These are phyloP conservation scores for Phialocephala subalpina DNA, from an alignment of 2,329 filamentous ascomycete species.

Conservation along the genomic window DNA sequence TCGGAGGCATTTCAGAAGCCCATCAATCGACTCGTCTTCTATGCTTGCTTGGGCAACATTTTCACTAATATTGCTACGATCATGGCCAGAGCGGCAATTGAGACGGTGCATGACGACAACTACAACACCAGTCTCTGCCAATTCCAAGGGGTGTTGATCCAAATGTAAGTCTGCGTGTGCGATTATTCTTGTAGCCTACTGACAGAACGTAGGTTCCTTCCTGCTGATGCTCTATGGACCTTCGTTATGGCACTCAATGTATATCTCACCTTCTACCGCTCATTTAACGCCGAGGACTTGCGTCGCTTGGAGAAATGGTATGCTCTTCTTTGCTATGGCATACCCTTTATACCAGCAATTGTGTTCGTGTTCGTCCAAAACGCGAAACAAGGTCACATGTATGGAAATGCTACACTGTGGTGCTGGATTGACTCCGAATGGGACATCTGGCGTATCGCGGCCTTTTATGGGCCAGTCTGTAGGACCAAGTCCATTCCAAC, in stretches of 20 bases:
- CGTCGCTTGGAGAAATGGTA: constrained; percentile 77
- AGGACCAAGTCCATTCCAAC: constrained; percentile 35
- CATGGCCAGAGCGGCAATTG: constrained; percentile 70
- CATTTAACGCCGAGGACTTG: constrained; percentile 71
- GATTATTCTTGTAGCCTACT: neutral
- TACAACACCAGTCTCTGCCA: constrained; percentile 57
- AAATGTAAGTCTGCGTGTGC: constrained; percentile 67
- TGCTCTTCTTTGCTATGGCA: constrained; percentile 72
- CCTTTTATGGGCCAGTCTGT: constrained; percentile 80
- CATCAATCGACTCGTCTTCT: constrained; percentile 88
- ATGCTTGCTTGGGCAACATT: constrained; percentile 83
- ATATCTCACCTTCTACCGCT: constrained; percentile 80
- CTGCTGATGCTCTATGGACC: constrained; percentile 79
- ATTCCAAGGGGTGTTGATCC: constrained; percentile 80
- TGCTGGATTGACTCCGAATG: constrained; percentile 77
- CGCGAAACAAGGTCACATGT: constrained; percentile 63
- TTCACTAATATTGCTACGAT: constrained; percentile 79
- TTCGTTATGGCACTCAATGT: constrained; percentile 87
- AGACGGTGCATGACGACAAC: constrained; percentile 8
- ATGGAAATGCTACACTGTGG: constrained; percentile 81
- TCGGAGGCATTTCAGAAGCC: constrained; percentile 76
- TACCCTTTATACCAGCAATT: constrained; percentile 75
- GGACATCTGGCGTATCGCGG: constrained; percentile 75
- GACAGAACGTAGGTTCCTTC: constrained; percentile 69
- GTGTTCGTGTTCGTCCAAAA: constrained; percentile 71